Conservation (phyloP, 1,284 basidiomycete genomes). For the Neolentinus lepideus region DNA sequence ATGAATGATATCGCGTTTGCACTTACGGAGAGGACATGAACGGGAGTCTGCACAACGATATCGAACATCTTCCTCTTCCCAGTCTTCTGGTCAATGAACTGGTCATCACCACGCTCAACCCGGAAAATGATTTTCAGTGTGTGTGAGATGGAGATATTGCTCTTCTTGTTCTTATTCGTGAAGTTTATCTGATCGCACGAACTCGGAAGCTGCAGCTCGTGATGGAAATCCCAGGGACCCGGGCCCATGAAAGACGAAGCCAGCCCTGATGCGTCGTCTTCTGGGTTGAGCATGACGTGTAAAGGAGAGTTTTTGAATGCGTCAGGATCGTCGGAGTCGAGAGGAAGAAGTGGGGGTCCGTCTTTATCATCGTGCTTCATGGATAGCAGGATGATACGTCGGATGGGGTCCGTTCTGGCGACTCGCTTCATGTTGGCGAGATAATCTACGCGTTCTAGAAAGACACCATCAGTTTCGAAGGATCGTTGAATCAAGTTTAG, state of each 20-base stretch:
- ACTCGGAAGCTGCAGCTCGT: conserved; percentile 47
- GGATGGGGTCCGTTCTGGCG: conserved; percentile 71
- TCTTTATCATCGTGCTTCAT: conserved; percentile 50
- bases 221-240: conserved; percentile 66
- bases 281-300: conserved; percentile 29
- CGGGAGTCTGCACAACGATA: conserved; percentile 82
- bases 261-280: conserved; percentile 42
- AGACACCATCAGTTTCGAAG: not conserved
- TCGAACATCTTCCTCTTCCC: conserved; percentile 81
- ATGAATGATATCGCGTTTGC: conserved; percentile 1
- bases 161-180: conserved; percentile 77
- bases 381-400: conserved; percentile 61
- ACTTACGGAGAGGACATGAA: conserved; percentile 75
- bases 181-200: conserved; percentile 61
- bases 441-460: conserved; percentile 74
- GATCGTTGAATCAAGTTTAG: not conserved
- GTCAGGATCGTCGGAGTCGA: conserved; percentile 49
- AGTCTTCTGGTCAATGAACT: conserved; percentile 54
- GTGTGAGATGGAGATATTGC: conserved; percentile 79
- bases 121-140: conserved; percentile 79
- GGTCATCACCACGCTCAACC: conserved; percentile 76
- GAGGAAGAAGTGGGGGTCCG: conserved; percentile 56
- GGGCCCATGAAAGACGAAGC: conserved; percentile 64
- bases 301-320: conserved; percentile 52
- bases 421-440: conserved; percentile 63